Evolutionary conservation across 257 asterid species (phyloP).

Genomic region (Solanum tarijense): DNA sequence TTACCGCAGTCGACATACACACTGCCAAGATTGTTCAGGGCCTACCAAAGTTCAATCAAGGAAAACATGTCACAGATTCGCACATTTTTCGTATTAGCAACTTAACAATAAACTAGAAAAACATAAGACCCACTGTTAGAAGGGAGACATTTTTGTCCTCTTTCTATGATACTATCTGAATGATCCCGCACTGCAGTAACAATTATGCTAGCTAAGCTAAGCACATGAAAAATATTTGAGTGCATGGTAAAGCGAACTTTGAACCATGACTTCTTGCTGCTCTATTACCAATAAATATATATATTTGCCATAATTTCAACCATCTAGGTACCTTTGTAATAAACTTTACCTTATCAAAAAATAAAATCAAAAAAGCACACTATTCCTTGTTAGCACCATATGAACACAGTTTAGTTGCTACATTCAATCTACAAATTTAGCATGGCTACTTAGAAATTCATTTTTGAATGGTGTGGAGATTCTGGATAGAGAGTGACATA

Average conservation of each 20-base stretch:
- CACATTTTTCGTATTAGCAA: not conserved
- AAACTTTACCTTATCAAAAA: not conserved
- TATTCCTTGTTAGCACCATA: not conserved
- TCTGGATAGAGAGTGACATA: constrained; percentile 14
- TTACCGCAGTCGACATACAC: constrained; percentile 82
- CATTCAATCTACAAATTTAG: not conserved
- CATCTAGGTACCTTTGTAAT: not conserved
- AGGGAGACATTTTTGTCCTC: not conserved
- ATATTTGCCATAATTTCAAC: not conserved
- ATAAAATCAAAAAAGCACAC: not conserved
- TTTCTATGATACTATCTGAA: not conserved
- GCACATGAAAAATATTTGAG: not conserved
- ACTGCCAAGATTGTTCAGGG: constrained; percentile 94
- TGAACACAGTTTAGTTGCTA: not conserved
- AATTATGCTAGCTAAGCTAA: not conserved
- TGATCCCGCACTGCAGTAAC: not conserved
- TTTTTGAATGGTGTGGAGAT: not conserved
- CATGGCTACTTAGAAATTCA: not conserved
- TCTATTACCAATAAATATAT: not conserved
- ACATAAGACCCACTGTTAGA: not conserved
- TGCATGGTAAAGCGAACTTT: not conserved
- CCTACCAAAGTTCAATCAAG: constrained; percentile 30
- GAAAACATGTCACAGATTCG: not conserved
- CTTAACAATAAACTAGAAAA: not conserved
- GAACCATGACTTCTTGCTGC: not conserved